Evolutionary conservation across 306 rosid species (phyloP), one percentile per base, ranked within the genome.

Genomic region (Senna tora): DNA sequence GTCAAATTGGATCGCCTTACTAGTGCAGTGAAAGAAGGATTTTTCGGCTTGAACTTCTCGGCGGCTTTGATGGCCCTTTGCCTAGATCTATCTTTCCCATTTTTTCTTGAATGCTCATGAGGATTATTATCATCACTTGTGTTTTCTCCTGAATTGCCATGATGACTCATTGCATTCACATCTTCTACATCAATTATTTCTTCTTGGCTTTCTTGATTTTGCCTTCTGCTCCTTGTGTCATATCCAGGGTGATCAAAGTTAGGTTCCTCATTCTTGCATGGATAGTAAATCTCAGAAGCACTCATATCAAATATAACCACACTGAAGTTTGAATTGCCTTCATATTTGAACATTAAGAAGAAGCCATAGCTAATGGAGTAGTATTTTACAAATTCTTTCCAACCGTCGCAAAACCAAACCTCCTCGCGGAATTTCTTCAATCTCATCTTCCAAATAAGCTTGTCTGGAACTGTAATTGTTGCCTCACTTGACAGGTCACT

Each of bases 261-360:
- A 30, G 46, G 0, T 9, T 38, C 30, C 5, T 9, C 49, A 19
- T 0, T 14, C 9, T 69, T 69, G 63, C 11, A 47, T 7, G 83
- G 83, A 69, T 79, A 79, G 43, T 20, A 33, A 61, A 79, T 74
- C 67, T 79, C 83, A 16, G 71, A 52, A 22, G 62, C 67, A 67
- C 67, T 73, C n/a, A 6, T 13, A 54, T 79, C 83, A 60, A 67
- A 74, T 54, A 79, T 79, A 13, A 74, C 45, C 33, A 74, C 83
- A 43, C 3, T 12, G 43, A 79, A 79, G 2, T 68, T 28, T 20
- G 83, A 79, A 43, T 61, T 54, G 12, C 79, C 79, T 22, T 20
- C 34, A 16, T 67, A 79, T 43, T 30, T 57, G 47, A 79, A 79
- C 25, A 56, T 16, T 12, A 79, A 11, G 17, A 53, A 57, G 55